These are phyloP conservation scores for Pouteria glomerata DNA, from an alignment of 148 eudicot genomes.

Conservation along the genomic window DNA sequence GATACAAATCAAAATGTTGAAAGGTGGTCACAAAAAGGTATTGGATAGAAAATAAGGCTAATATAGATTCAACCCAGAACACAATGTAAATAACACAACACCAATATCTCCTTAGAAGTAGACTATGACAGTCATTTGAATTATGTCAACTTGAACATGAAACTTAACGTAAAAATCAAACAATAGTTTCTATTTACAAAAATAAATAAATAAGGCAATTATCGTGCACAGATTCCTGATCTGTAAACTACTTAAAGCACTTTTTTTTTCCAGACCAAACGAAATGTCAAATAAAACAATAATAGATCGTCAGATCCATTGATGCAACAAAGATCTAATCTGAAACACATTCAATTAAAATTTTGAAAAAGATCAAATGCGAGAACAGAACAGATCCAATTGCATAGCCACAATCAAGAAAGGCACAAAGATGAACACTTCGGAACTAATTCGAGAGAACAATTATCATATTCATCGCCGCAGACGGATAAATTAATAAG, in stretches of 20 bases:
- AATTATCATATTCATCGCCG: not conserved
- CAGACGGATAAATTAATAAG: not conserved
- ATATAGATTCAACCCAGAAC: not conserved
- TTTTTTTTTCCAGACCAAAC: not conserved
- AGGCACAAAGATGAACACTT: not conserved
- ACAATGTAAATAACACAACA: not conserved
- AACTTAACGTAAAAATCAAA: not conserved
- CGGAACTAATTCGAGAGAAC: not conserved
- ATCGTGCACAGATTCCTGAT: not conserved
- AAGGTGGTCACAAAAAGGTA: not conserved
- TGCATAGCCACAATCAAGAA: not conserved
- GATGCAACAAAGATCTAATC: not conserved
- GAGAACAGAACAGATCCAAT: constrained; percentile 4
- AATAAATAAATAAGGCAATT: not conserved
- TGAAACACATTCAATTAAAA: not conserved
- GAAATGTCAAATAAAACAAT: not conserved
- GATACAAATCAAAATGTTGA: not conserved
- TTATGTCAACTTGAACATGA: not conserved
- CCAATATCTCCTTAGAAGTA: not conserved
- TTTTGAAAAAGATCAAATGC: too few species aligned
- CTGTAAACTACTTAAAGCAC: not conserved
- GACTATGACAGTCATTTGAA: not conserved
- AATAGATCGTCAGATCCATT: constrained; percentile 2
- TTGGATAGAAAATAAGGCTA: not conserved
- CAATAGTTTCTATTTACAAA: not conserved